Base-by-base conservation (phyloP, 148 eudicot genomes). In the Heliamphora exappendiculata region DNA sequence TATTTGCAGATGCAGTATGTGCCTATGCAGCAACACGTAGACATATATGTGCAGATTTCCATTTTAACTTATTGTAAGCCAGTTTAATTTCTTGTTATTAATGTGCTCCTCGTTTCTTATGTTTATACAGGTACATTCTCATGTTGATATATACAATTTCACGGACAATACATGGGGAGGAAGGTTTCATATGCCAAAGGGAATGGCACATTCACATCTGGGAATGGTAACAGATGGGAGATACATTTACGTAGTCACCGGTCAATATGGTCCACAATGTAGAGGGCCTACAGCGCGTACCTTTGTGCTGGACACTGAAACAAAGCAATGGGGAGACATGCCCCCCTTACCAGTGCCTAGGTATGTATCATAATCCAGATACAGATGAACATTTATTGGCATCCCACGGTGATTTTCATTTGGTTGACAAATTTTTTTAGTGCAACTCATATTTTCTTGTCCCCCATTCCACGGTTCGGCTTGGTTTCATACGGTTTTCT, bases 201-300 rank as follows among this genome's bases (percentile, higher is more conserved):
- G 91, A 82, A 96, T 93, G 99, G 98, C 98, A 31, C 99, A 96
- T 90, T 96, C 99, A 55, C 99, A 96, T 85, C 84, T 96, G 55
- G 99, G 99, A 58, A 96, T 96, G 99, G 98, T 78, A 79, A 93
- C 97, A 8, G 99, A 96, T 86, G 99, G 99, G 28, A 87, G 97
- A 84, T 93, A 89, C 68, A 88, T 96, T 49, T 96, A 96, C 81
- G 81, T 93, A 6, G 98, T 96, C 81, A 93, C 90, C 13, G 98
- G 99, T 74, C 99, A 96, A 76, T 93, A 93, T 86, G 99, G 99
- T 75, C 99, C 98, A 1, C 99, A 96, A 78, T 96, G 99, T 82
- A 84, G 99, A 81, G 99, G 99, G 11, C 92, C 98, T 7, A 96
- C 99, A 49, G 86, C 97, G 29, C 90, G 80, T 37, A 93, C 84